These are phyloP conservation scores for Epichloe coenophiala DNA, from an alignment of 2,329 filamentous ascomycete species.

Conservation along the genomic window DNA sequence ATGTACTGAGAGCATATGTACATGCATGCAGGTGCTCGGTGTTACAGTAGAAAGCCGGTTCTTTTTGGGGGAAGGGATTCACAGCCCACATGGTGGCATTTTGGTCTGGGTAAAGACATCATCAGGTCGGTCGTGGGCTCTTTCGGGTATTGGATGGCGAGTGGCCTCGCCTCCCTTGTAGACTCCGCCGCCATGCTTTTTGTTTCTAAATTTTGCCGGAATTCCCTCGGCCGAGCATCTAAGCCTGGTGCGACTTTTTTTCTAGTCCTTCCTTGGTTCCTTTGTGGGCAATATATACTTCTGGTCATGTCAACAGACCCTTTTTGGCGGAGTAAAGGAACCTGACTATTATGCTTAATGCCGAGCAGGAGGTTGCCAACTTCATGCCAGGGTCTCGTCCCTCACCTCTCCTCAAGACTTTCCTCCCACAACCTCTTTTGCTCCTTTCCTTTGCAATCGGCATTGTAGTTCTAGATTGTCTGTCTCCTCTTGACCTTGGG, in stretches of 20 bases:
- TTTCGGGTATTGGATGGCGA: background rate
- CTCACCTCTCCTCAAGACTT: background rate
- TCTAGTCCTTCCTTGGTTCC: background rate
- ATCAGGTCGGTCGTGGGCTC: background rate
- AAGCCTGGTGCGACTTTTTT: background rate
- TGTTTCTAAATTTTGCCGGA: background rate
- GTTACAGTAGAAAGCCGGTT: too few species aligned
- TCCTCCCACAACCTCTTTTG: background rate
- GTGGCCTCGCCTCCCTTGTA: slow-evolving; percentile 1
- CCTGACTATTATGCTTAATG: background rate
- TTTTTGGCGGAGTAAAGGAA: background rate
- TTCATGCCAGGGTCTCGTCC: slow-evolving; percentile 1
- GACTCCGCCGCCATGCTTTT: slow-evolving; percentile 4
- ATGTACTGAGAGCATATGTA: too few species aligned
- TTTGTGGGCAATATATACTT: background rate
- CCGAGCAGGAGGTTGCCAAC: background rate
- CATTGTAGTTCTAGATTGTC: background rate
- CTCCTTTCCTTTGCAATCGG: background rate
- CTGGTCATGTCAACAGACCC: background rate
- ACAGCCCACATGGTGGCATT: background rate
- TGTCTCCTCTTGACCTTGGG: background rate
- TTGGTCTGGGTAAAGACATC: background rate
- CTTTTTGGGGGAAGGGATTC: too few species aligned
- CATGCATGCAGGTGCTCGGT: too few species aligned
- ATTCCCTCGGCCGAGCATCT: background rate